Percentiles rank a stretch among this genome's conserved stretches.
Evolutionary conservation across 345 rosid species (phyloP).

Genomic region (Kandelia obovata): DNA sequence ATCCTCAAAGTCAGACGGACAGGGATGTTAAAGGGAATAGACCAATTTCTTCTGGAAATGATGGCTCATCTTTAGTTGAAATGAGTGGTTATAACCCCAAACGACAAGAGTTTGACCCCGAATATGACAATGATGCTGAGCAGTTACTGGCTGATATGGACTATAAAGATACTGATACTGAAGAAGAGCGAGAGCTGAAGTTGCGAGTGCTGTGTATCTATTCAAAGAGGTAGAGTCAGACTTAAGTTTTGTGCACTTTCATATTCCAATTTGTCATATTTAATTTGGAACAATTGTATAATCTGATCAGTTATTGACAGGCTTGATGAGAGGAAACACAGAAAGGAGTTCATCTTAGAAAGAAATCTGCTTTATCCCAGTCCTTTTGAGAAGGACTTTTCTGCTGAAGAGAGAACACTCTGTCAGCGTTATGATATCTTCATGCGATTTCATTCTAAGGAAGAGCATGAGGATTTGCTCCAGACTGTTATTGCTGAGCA

Average conservation of each 20-base stretch:
- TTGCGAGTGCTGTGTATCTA: slow-evolving; percentile 76
- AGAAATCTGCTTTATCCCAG: slow-evolving; percentile 68
- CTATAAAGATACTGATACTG: slow-evolving; percentile 80
- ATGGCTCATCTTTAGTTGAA: slow-evolving; percentile 67
- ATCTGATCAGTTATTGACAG: slow-evolving; percentile 33
- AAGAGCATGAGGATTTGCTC: slow-evolving; percentile 84
- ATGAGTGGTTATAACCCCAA: slow-evolving; percentile 74
- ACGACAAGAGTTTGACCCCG: slow-evolving; percentile 87
- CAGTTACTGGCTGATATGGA: slow-evolving; percentile 97
- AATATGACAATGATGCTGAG: slow-evolving; percentile 95
- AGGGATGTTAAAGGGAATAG: slow-evolving; percentile 67
- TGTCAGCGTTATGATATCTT: slow-evolving; percentile 74
- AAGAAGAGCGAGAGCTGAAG: slow-evolving; percentile 82
- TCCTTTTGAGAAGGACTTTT: slow-evolving; percentile 71
- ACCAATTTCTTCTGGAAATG: slow-evolving; percentile 50
- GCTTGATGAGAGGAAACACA: slow-evolving; percentile 91
- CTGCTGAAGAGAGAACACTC: slow-evolving; percentile 69
- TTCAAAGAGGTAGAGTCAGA: slow-evolving; percentile 58
- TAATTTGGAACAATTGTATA: background rate
- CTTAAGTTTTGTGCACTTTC: background rate
- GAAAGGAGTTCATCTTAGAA: slow-evolving; percentile 90
- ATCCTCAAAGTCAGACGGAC: slow-evolving; percentile 43
- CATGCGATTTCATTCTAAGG: slow-evolving; percentile 93
- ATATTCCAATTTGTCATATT: background rate
- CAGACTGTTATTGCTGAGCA: slow-evolving; percentile 65